Base-by-base conservation (phyloP, 148 eudicot genomes). In the Hydrangea macrophylla region DNA sequence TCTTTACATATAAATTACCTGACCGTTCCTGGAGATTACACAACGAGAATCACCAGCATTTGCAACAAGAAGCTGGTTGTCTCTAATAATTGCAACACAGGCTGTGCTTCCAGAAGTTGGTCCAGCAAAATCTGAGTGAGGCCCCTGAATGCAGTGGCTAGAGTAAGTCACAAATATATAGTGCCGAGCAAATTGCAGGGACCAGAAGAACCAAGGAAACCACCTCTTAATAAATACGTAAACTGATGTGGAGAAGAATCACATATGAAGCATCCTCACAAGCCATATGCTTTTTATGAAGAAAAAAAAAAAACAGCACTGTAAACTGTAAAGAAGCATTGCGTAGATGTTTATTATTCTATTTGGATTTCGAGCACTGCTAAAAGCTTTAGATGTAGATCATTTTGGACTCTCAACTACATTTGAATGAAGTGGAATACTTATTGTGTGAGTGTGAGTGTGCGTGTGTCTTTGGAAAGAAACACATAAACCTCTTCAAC, bases 11-110 rank as follows among this genome's bases (percentile, higher is more conserved):
- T 25, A 64, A 44, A 22, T 66, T 82, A 95, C 99, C 99, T 91
- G 93, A 32, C 99, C 99, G 76, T 89, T 89, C 65, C 97, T 84
- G 45, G 99, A 95, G 45, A 95, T 84, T 33, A 95, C 93, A 67
- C 99, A 90, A 28, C 99, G 99, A 50, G 99, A 94, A 76, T 94
- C 99, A 65, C 99, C 99, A 78, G 99, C 99, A 84, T 95, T 95
- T 23, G 97, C 97, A 63, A 95, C 96, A 72, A 91, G 61, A 59
- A 95, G 86, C 74, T 85, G 93, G 70, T 83, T 84, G 53, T 79
- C 85, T 76, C 84, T 82, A 58, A 95, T 58, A 62, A 95, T 63
- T 15, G 97, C 96, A 60, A 95, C 97, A 80, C 96, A 89, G 17
- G 99, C 93, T 69, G 99, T 95, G 75, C 99, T 45, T 51, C 99